Conservation (phyloP, 1,284 basidiomycete genomes). For the Leccinum pallidistipes region DNA sequence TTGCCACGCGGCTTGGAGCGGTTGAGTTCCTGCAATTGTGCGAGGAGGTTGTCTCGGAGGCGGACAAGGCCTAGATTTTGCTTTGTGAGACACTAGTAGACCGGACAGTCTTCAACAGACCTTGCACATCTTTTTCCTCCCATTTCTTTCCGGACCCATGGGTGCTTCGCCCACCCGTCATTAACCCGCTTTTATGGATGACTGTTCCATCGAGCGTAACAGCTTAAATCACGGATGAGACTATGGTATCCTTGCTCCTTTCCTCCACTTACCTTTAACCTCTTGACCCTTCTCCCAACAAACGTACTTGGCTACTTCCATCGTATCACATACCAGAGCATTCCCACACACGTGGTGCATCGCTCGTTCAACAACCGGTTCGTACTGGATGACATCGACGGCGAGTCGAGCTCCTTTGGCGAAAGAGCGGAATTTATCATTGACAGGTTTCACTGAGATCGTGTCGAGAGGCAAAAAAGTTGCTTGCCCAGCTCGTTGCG, state of each 20-base stretch:
- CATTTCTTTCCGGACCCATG: conserved; percentile 78
- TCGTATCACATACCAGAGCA: conserved; percentile 91
- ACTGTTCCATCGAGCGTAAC: conserved; percentile 97
- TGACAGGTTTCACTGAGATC: conserved; percentile 90
- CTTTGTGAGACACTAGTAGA: background rate
- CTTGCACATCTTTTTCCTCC: conserved; percentile 92
- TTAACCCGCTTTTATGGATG: conserved; percentile 96
- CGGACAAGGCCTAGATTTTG: conserved; percentile 61
- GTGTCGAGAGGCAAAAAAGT: conserved; percentile 98
- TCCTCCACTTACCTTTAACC: conserved; percentile 76
- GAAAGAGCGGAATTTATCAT: conserved; percentile 93
- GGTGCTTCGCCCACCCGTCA: conserved; percentile 90
- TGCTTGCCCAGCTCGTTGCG: conserved; percentile 91
- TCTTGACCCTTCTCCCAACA: conserved; percentile 95
- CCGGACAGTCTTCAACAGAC: conserved; percentile 37
- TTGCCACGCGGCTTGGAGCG: conserved; percentile 82
- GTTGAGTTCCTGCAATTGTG: conserved; percentile 80
- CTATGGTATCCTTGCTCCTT: background rate
- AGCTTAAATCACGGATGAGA: conserved; percentile 49
- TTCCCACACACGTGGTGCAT: conserved; percentile 97
- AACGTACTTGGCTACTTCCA: conserved; percentile 89
- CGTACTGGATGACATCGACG: conserved; percentile 92
- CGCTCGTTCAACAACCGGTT: conserved; percentile 85
- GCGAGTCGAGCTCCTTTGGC: conserved; percentile 91
- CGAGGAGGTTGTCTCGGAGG: conserved; percentile 71